phyloP scores from a whole-genome alignment of 83 land plant genomes.

The Thuja plicata region DNA sequence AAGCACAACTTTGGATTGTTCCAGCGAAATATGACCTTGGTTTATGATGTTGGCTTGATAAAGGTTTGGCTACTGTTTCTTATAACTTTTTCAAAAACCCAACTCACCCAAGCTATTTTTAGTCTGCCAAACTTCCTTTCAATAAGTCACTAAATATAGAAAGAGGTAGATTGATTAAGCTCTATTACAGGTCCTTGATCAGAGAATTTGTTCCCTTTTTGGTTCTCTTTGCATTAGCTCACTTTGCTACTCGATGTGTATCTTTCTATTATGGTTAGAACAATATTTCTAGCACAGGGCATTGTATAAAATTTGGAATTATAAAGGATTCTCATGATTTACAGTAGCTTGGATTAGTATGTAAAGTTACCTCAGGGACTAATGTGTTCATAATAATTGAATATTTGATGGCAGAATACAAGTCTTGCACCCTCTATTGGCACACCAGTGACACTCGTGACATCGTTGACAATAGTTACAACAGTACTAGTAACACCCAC shows the following conservation, averaged over 20 bases:
- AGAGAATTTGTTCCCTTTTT: too few species aligned
- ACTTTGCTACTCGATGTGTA: neutral
- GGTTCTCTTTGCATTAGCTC: neutral
- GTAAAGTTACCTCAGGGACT: neutral
- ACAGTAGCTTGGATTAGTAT: too few species aligned
- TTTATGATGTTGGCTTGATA: constrained; percentile 52
- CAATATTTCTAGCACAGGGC: neutral
- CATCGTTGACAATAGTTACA: neutral
- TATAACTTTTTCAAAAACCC: neutral
- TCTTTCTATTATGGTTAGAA: neutral
- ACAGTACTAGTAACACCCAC: neutral
- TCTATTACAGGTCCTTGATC: neutral
- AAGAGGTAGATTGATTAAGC: neutral
- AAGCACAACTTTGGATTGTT: constrained; percentile 74
- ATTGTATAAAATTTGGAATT: neutral
- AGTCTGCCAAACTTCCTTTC: too few species aligned
- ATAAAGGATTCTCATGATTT: too few species aligned
- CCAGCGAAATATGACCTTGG: constrained; percentile 50
- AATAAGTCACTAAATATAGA: too few species aligned
- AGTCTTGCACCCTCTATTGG: neutral
- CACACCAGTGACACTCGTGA: neutral
- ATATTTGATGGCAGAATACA: neutral
- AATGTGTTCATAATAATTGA: neutral
- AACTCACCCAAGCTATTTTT: too few species aligned
- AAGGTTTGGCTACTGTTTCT: constrained; percentile 7